Evolutionary conservation across 2,329 filamentous ascomycete species (phyloP).

Genomic region (Colletotrichum eleusines): DNA sequence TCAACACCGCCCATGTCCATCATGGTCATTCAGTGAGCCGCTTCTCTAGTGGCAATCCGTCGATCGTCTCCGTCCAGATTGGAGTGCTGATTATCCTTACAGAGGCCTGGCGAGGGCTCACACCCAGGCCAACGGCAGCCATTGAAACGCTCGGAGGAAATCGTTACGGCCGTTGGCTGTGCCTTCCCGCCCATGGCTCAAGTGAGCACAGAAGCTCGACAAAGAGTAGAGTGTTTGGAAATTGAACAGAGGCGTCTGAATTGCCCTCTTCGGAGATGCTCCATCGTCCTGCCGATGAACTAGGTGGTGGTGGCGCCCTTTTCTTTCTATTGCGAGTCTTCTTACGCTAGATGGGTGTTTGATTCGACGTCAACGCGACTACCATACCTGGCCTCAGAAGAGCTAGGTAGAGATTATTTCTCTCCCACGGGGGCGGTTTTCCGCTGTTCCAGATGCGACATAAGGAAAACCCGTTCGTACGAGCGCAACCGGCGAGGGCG

Average conservation of each 20-base stretch:
- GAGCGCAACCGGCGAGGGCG: constrained; percentile 32
- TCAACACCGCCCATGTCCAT: constrained; percentile 3
- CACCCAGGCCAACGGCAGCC: constrained; percentile 23
- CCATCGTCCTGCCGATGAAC: constrained; percentile 11
- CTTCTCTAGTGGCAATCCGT: background rate
- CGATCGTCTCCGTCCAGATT: constrained; percentile 17
- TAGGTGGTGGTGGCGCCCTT: background rate
- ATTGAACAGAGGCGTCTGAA: constrained; percentile 13
- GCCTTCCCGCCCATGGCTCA: constrained; percentile 6
- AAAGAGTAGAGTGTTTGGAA: constrained; percentile 15
- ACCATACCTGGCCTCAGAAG: constrained; percentile 14
- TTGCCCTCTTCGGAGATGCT: background rate
- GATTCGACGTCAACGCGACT: constrained; percentile 9
- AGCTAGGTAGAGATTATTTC: constrained; percentile 13
- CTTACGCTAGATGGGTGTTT: constrained; percentile 8
- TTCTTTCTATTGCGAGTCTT: background rate
- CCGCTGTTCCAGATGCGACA: constrained; percentile 35
- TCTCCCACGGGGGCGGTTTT: constrained; percentile 21
- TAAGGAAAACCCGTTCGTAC: constrained; percentile 22
- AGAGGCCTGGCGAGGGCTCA: constrained; percentile 27
- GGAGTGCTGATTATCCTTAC: constrained; percentile 38
- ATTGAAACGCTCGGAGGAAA: constrained; percentile 20
- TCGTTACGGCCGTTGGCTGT: constrained; percentile 37
- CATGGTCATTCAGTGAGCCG: background rate
- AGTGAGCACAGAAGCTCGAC: constrained; percentile 3